Evolutionary conservation across 495 filamentous ascomycete genomes (phyloP).

Genomic region (Cetradonia linearis): DNA sequence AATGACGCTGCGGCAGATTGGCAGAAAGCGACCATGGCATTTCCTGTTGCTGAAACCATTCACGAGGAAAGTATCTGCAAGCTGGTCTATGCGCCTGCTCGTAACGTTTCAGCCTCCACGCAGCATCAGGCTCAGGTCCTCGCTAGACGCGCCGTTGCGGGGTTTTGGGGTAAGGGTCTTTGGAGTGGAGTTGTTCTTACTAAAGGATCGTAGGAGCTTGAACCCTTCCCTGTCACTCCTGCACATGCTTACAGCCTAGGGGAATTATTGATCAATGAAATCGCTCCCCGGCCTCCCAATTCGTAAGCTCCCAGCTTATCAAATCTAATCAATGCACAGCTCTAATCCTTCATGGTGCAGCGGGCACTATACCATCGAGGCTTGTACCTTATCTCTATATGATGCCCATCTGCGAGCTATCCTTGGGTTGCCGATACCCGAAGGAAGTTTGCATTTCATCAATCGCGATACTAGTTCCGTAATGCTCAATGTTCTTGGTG

Average conservation of each 20-base stretch:
- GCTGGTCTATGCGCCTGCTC: conserved; percentile 76
- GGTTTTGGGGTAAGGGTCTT: conserved; percentile 87
- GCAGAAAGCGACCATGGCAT: conserved; percentile 49
- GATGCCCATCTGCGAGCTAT: conserved; percentile 83
- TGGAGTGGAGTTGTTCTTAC: conserved; percentile 91
- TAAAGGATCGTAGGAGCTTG: conserved; percentile 53
- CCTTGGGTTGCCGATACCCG: conserved; percentile 60
- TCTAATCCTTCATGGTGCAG: background rate
- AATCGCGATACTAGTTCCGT: conserved; percentile 55
- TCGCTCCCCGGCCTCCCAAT: conserved; percentile 88
- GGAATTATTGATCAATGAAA: conserved; percentile 71
- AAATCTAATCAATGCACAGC: conserved; percentile 7
- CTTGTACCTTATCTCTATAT: conserved; percentile 79
- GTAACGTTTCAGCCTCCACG: conserved; percentile 51
- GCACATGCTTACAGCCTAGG: conserved; percentile 27
- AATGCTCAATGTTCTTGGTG: conserved; percentile 96
- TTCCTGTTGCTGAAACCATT: conserved; percentile 85
- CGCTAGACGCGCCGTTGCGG: conserved; percentile 66
- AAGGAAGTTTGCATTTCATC: conserved; percentile 49
- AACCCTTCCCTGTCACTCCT: conserved; percentile 3
- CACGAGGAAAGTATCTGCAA: conserved; percentile 96
- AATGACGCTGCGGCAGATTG: conserved; percentile 45
- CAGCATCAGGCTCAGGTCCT: conserved; percentile 60
- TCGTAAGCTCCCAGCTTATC: conserved; percentile 33
- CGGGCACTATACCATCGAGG: conserved; percentile 95